Evolutionary conservation across 2,329 filamentous ascomycete genomes (phyloP), one percentile per base, ranked within the genome.

Genomic region (Canariomyces notabilis): DNA sequence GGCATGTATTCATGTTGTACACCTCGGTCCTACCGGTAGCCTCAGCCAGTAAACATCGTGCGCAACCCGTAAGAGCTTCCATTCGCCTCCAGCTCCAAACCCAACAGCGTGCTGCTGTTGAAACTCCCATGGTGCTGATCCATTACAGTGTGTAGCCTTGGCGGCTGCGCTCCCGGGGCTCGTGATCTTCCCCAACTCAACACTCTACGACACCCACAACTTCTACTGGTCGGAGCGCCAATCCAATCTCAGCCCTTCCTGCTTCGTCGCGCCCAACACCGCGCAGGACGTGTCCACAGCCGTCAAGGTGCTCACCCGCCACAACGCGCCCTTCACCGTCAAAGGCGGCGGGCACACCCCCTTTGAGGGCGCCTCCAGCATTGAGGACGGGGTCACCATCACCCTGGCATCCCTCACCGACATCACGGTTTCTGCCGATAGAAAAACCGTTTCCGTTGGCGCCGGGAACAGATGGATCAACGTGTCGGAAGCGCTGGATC

Each of bases 301-400:
- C 1, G 36, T 68, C 39, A 50, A 51, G 23, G 21, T 49, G 12
- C 46, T 64, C 16, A 53, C 52, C 42, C 11, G 42, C 15, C 18
- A 38, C 37, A 12, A 42, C 45, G 21, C 54, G 49, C 42, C 57
- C 52, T 80, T 80, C 59, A 68, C 75, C 2, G 66, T 75, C 48
- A 73, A 73, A 31, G 41, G 67, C 36, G 75, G 76, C n/a, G 76
- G 77, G 1, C 76, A 79, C 59, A 69, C 67, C 2, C 63, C 70
- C 2, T 74, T 72, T 48, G 59, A 66, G 0, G 68, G 66, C 4
- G 64, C 65, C 2, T 70, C 71, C 6, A 78, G 67, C 54, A 65
- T 66, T 46, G 53, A 61, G 12, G 67, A 23, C 8, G 52, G 71
- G 12, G 58, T 74, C 4, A 67, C 67, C 3, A 61, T 78, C 42